phyloP scores from a whole-genome alignment of 352 stramenopile genomes.

The Phytophthora rubi region DNA sequence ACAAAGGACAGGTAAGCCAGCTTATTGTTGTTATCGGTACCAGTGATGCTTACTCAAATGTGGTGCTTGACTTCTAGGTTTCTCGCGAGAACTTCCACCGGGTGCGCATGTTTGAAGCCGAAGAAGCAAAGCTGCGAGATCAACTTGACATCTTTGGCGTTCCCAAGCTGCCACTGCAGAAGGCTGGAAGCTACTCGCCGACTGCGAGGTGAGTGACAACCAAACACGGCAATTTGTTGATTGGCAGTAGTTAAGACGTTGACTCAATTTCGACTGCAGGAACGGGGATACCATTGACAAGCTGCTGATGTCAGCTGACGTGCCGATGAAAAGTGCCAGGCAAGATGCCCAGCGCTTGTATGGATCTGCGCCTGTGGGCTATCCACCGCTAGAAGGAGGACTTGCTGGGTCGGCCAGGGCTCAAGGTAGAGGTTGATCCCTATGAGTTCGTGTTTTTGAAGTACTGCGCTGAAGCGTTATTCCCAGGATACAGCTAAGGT shows the following conservation, averaged over 20 bases:
- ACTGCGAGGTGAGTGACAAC: constrained; percentile 19
- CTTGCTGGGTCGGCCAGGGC: constrained; percentile 6
- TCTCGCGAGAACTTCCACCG: constrained; percentile 53
- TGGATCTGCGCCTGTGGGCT: constrained; percentile 8
- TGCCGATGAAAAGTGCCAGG: constrained; percentile 24
- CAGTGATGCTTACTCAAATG: neutral
- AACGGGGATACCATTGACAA: constrained; percentile 61
- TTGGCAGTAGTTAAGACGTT: too few relatives aligned
- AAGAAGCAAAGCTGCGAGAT: constrained; percentile 59
- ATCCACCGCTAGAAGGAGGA: neutral
- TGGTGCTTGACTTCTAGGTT: constrained; percentile 22
- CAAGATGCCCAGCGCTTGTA: constrained; percentile 17
- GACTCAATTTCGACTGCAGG: neutral
- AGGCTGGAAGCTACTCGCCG: constrained; percentile 12
- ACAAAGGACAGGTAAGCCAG: constrained; percentile 53
- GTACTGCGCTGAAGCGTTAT: too few relatives aligned
- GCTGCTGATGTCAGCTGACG: constrained; percentile 38
- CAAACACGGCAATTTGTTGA: neutral
- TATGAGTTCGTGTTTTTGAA: too few relatives aligned
- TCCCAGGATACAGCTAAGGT: constrained; percentile 5
- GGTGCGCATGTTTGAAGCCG: constrained; percentile 61
- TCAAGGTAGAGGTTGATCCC: neutral
- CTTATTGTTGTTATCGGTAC: neutral
- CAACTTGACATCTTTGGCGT: constrained; percentile 73
- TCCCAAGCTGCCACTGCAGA: constrained; percentile 48